Evolutionary conservation across 2,329 filamentous ascomycete species (phyloP).

Genomic region (Mariannaea sp.): DNA sequence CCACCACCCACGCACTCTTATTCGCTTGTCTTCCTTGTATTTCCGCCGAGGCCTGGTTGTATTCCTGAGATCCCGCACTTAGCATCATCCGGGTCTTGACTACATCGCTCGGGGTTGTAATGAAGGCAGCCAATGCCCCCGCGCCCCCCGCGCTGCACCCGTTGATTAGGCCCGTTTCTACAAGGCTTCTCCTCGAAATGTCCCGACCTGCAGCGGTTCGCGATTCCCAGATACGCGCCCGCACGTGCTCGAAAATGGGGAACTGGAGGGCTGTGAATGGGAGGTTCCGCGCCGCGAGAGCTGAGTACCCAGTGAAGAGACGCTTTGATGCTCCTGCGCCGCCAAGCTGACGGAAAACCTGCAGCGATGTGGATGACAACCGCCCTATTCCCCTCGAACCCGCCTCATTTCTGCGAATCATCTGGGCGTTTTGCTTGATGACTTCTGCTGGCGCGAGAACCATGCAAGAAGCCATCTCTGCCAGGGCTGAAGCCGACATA

Average conservation of each 20-base stretch:
- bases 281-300: conserved; percentile 79
- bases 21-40: conserved; percentile 39
- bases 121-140: conserved; percentile 73
- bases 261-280: conserved; percentile 91
- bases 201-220: conserved; percentile 36
- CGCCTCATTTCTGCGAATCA: conserved; percentile 55
- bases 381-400: conserved; percentile 17
- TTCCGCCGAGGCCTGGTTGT: conserved; percentile 24
- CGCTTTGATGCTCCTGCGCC: conserved; percentile 62
- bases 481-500: conserved; percentile 72
- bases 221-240: conserved; percentile 55
- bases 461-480: conserved; percentile 83
- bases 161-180: conserved; percentile 73
- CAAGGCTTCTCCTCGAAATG: conserved; percentile 44
- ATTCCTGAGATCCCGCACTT: conserved; percentile 50
- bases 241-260: conserved; percentile 78
- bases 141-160: conserved; percentile 74
- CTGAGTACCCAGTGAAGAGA: conserved; percentile 74
- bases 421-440: conserved; percentile 92
- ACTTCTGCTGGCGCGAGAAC: conserved; percentile 89
- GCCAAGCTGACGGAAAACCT: conserved; percentile 54
- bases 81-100: conserved; percentile 92
- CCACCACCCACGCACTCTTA: conserved; percentile 61
- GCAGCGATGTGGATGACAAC: conserved; percentile 50
- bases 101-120: conserved; percentile 90